Percentiles rank a stretch among this genome's conserved stretches.
Evolutionary conservation across 139 green algal species (phyloP).

Genomic region (Tetraselmis striata): DNA sequence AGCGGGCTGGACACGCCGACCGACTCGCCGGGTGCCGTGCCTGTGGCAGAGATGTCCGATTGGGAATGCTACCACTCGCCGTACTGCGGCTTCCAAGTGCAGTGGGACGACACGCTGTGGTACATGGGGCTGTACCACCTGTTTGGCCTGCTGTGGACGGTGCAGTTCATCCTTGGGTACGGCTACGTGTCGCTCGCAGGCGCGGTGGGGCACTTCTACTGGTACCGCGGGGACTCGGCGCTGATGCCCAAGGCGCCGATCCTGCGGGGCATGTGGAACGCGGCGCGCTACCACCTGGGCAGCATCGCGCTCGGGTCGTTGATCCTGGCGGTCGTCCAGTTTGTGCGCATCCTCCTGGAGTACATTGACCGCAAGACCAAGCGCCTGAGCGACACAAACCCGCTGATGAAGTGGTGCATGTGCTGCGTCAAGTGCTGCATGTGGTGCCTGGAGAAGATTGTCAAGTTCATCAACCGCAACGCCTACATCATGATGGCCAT

Average conservation of each 20-base stretch:
- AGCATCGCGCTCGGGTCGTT: conserved; percentile 63
- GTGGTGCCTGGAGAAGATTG: conserved; percentile 75
- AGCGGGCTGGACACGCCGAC: background rate
- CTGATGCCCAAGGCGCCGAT: conserved; percentile 48
- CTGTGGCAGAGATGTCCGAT: too few species aligned
- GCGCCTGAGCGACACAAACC: conserved; percentile 29
- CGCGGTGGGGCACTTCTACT: conserved; percentile 6
- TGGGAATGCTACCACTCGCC: background rate
- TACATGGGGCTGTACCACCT: conserved; percentile 5
- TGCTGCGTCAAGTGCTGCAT: conserved; percentile 63
- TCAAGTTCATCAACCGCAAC: conserved; percentile 86
- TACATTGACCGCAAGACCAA: conserved; percentile 71
- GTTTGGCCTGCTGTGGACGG: conserved; percentile 30
- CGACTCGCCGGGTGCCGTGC: too few species aligned
- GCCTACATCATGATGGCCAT: conserved; percentile 79
- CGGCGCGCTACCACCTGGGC: conserved; percentile 53
- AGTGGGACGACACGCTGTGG: conserved; percentile 14
- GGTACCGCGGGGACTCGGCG: conserved; percentile 27
- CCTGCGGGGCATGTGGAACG: conserved; percentile 38
- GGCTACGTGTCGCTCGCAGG: conserved; percentile 14
- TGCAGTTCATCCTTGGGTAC: conserved; percentile 34
- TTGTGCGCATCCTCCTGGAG: conserved; percentile 61
- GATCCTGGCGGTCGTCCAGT: conserved; percentile 74
- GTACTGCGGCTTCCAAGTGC: conserved; percentile 11
- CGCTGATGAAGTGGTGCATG: conserved; percentile 47